Base-by-base conservation (phyloP, 2,329 filamentous ascomycete species). In the Colletotrichum tropicicola region DNA sequence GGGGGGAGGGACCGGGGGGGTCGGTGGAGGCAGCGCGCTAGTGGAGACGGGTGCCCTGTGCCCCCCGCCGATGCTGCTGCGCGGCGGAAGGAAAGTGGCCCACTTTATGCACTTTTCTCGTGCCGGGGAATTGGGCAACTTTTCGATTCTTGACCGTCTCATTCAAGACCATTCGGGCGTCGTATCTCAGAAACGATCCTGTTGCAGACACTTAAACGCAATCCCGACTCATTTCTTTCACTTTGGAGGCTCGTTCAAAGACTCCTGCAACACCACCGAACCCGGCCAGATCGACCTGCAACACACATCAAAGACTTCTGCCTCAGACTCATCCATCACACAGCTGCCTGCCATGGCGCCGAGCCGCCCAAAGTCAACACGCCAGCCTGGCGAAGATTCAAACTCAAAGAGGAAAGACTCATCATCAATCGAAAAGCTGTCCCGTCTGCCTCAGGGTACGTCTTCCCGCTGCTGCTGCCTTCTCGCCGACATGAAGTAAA, bases 361-460 rank as follows among this genome's bases (percentile, higher is more conserved):
- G 7, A 59, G 41, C 19, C 51, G 19, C 12, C 30, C 53, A 43
- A 28, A 32, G 8, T 19, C 6, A 21, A 43, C 39, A 21, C 57
- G 48, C 45, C 47, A 64, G 25, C 17, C 45, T 47, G 45, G 53
- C 58, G 6, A 54, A 35, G 3, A 15, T 2, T 21, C 35, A 45
- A 39, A 30, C 17, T 32, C 41, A 15, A 45, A n/a, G 15, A 45
- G 37, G 12, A 48, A 51, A 15, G 21, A 51, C 21, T 32, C 32
- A 28, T 23, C 44, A 32, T 32, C 44, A 27, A 41, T 43, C 25
- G 39, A 47, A 15, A 68, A 67, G 43, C 25, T 67, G 13, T 39
- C 65, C 19, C 47, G 57, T 19, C 43, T 68, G 15, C 57, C 66
- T 21, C n/a, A 73, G 67, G 74, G 75, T 73, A 62, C 51, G 19